phyloP scores from a whole-genome alignment of 257 asterid genomes.

The Lavandula angustifolia region DNA sequence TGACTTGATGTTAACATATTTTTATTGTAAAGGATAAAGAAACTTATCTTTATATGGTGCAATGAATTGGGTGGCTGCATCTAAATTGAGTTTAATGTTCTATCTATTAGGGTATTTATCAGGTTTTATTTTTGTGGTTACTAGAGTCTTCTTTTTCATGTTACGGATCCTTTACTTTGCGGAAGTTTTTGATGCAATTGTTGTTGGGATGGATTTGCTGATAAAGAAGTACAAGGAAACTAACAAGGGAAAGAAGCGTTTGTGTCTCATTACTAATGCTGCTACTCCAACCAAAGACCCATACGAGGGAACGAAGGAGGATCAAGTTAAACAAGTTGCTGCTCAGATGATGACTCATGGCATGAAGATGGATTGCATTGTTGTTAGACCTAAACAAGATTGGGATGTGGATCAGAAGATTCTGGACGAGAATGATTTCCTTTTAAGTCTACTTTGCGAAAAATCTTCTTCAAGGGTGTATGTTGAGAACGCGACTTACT shows the following conservation, averaged over 20 bases:
- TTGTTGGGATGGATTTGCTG: slow-evolving; percentile 93
- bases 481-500: slow-evolving; percentile 73
- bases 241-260: slow-evolving; percentile 82
- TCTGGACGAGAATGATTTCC: slow-evolving; percentile 81
- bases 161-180: slow-evolving; percentile 53
- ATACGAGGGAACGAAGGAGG: slow-evolving; percentile 87
- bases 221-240: slow-evolving; percentile 77
- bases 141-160: slow-evolving; percentile 20
- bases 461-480: slow-evolving; percentile 64
- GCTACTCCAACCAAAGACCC: slow-evolving; percentile 75
- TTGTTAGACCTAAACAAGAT: slow-evolving; percentile 49
- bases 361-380: slow-evolving; percentile 88
- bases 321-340: slow-evolving; percentile 86
- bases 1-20: background rate
- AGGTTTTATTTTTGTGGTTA: slow-evolving; percentile 5
- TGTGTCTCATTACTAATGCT: slow-evolving; percentile 85
- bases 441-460: slow-evolving; percentile 56
- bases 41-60: background rate
- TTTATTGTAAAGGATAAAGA: background rate
- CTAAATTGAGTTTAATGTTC: slow-evolving; percentile 4
- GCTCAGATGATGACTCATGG: slow-evolving; percentile 73
- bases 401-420: slow-evolving; percentile 41
- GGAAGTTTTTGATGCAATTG: slow-evolving; percentile 92
- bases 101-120: slow-evolving; percentile 7
- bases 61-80: slow-evolving; percentile 1